Conservation (phyloP, 495 filamentous ascomycete genomes). For the Penicillium egyptiacum region DNA sequence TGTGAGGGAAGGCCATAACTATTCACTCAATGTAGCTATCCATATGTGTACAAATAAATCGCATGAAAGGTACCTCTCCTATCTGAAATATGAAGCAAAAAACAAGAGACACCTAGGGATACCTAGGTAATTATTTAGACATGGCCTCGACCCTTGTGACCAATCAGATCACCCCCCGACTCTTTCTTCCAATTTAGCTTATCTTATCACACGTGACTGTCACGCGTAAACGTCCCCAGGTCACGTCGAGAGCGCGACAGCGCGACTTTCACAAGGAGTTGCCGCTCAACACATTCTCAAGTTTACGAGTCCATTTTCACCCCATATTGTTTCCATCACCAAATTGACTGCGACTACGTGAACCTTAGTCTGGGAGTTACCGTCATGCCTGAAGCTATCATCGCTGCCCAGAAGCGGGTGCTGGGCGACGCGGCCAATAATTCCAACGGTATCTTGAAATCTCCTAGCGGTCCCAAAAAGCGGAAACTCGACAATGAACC, state of each 20-base stretch:
- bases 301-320: not conserved
- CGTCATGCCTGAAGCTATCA: slow-evolving; percentile 54
- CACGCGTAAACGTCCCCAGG: slow-evolving; percentile 36
- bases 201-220: slow-evolving; percentile 30
- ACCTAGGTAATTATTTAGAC: no score
- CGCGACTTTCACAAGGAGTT: slow-evolving; percentile 21
- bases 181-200: slow-evolving; percentile 11
- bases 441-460: slow-evolving; percentile 44
- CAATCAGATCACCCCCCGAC: slow-evolving; percentile 1
- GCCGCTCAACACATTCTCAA: slow-evolving; percentile 18
- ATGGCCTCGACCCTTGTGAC: not conserved
- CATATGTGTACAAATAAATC: no score
- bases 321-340: not conserved
- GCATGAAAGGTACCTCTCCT: no score
- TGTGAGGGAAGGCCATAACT: not conserved
- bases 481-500: slow-evolving; percentile 65
- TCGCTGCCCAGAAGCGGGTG: slow-evolving; percentile 55
- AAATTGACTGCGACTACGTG: not conserved
- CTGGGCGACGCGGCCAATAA: slow-evolving; percentile 59
- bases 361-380: slow-evolving; percentile 17
- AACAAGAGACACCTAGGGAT: not conserved
- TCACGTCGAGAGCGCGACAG: slow-evolving; percentile 29
- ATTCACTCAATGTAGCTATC: not conserved
- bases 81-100: not conserved
- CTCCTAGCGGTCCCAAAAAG: slow-evolving; percentile 66